These are phyloP conservation scores for Mycena alexandri DNA, from an alignment of 768 basidiomycete genomes.

Conservation along the genomic window DNA sequence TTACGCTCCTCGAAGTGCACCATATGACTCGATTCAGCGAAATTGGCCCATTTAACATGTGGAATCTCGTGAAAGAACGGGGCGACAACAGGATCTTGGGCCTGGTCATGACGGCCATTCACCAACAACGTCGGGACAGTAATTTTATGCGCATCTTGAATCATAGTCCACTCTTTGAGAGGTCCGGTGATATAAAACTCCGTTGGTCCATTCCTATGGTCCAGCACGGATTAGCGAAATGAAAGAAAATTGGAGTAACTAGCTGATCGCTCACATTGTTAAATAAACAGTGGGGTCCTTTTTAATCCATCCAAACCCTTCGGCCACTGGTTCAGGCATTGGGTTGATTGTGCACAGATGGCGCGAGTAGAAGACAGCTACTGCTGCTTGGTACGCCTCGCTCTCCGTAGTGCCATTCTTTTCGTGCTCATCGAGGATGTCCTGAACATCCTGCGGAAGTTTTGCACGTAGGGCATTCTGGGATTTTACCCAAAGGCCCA, in stretches of 20 bases:
- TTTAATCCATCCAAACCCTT: conserved; percentile 40
- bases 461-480: conserved; percentile 41
- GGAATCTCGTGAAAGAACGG: conserved; percentile 50
- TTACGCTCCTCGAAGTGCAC: conserved; percentile 54
- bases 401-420: conserved; percentile 43
- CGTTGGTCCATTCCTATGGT: conserved; percentile 35
- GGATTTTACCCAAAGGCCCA: conserved; percentile 53
- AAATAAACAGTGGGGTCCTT: conserved; percentile 53
- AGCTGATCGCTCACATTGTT: conserved; percentile 46
- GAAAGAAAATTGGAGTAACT: too few species aligned
- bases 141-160: conserved; percentile 50
- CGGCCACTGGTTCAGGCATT: conserved; percentile 43
- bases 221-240: too few species aligned
- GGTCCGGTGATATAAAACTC: conserved; percentile 49
- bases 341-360: conserved; percentile 45
- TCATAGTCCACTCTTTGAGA: conserved; percentile 51
- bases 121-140: conserved; percentile 48
- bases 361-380: conserved; percentile 43
- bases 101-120: conserved; percentile 54
- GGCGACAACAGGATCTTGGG: conserved; percentile 47
- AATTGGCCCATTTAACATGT: conserved; percentile 52
- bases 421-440: conserved; percentile 47
- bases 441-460: conserved; percentile 50
- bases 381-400: conserved; percentile 48
- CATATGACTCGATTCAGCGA: conserved; percentile 52